A percentile compares a stretch with the other conserved stretches of the same genome.
phyloP scores from a whole-genome alignment of 2,329 filamentous ascomycete genomes.

The Curvularia eragrostidis region DNA sequence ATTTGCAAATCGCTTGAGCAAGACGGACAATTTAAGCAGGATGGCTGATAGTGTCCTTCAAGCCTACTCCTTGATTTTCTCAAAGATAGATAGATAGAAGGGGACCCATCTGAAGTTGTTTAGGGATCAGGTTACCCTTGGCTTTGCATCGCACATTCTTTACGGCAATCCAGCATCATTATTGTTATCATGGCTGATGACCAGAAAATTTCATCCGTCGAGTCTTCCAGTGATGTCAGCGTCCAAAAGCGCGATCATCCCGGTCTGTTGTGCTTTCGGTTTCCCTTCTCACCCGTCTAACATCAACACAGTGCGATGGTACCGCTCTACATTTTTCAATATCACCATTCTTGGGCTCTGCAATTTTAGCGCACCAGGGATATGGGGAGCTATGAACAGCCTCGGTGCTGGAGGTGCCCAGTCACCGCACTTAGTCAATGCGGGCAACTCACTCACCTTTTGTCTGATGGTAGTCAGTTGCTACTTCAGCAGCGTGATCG shows the following conservation, averaged over 20 bases:
- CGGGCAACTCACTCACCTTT: slow-evolving; percentile 74
- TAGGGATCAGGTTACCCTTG: background rate
- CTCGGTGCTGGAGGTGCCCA: slow-evolving; percentile 73
- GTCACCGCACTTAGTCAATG: slow-evolving; percentile 71
- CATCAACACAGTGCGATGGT: slow-evolving; percentile 64
- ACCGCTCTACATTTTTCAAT: slow-evolving; percentile 75
- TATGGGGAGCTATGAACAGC: slow-evolving; percentile 75
- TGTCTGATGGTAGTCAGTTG: slow-evolving; percentile 76
- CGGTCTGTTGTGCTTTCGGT: slow-evolving; percentile 18
- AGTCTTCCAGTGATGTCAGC: slow-evolving; percentile 27
- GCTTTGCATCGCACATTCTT: background rate
- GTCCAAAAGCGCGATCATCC: slow-evolving; percentile 35
- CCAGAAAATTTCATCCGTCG: slow-evolving; percentile 11
- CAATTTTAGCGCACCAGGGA: slow-evolving; percentile 73
- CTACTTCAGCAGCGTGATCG: slow-evolving; percentile 68
- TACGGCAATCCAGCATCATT: background rate
- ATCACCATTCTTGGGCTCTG: slow-evolving; percentile 73
- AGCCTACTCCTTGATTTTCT: background rate
- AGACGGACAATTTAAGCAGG: background rate
- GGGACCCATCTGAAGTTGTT: background rate
- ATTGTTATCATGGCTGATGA: background rate
- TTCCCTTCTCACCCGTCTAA: background rate
- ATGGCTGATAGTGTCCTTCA: background rate
- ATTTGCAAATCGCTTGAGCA: background rate
- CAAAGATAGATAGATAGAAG: background rate